Conservation (phyloP, 371 early-diverging fungal genomes). For the Sporodiniella umbellata region DNA sequence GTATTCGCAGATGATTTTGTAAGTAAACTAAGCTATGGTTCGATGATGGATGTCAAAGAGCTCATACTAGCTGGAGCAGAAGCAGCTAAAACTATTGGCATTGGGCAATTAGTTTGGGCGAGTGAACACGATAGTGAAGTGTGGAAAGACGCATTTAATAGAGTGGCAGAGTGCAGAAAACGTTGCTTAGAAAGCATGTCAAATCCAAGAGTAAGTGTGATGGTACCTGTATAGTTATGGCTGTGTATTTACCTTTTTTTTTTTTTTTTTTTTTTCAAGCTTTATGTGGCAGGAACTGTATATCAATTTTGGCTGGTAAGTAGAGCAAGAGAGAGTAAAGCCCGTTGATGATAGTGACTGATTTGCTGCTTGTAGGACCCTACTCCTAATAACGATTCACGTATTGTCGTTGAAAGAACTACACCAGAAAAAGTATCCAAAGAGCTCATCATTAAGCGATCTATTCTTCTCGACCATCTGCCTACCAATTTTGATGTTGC, state of each 20-base stretch:
- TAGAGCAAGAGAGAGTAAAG: too few species aligned
- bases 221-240: background rate
- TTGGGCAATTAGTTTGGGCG: conserved; percentile 23
- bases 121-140: conserved; percentile 16
- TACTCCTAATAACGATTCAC: conserved; percentile 28
- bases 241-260: background rate
- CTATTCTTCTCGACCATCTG: conserved; percentile 34
- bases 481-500: conserved; percentile 40
- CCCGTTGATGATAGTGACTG: background rate
- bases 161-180: conserved; percentile 25
- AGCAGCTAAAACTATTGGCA: conserved; percentile 29
- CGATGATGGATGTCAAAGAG: conserved; percentile 45
- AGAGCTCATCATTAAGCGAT: conserved; percentile 28
- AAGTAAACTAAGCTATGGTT: conserved; percentile 42
- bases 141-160: conserved; percentile 33
- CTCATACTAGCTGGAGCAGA: conserved; percentile 36
- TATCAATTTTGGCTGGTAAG: conserved; percentile 42
- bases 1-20: conserved; percentile 45
- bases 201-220: conserved; percentile 30
- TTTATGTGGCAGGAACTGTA: conserved; percentile 39
- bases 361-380: conserved; percentile 28
- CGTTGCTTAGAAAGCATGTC: conserved; percentile 24
- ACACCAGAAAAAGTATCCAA: conserved; percentile 29
- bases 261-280: conserved; percentile 6
- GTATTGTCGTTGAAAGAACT: conserved; percentile 35